Conservation (phyloP, 345 rosid species). For the Odontarrhena argentea region DNA sequence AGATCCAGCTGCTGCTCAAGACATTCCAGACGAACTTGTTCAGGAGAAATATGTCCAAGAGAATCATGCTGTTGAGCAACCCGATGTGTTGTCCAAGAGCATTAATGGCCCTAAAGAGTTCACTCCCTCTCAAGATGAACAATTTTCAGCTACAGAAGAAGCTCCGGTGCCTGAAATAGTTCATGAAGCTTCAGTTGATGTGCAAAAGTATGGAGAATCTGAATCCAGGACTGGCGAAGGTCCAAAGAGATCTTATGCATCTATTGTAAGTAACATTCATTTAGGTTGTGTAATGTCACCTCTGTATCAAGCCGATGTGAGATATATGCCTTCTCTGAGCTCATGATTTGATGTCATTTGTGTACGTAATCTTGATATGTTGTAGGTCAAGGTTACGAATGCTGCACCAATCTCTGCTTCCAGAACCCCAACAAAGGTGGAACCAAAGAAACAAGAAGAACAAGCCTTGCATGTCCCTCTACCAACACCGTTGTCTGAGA, state of each 20-base stretch:
- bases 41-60: conserved; percentile 43
- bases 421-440: conserved; percentile 52
- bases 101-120: conserved; percentile 39
- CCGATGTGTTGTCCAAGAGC: conserved; percentile 45
- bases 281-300: conserved; percentile 7
- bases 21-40: conserved; percentile 31
- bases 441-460: conserved; percentile 64
- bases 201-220: conserved; percentile 49
- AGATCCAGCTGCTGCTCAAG: conserved; percentile 38
- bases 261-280: conserved; percentile 63
- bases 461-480: conserved; percentile 47
- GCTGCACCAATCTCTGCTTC: conserved; percentile 48
- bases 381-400: conserved; percentile 72
- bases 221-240: conserved; percentile 57
- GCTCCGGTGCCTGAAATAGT: conserved; percentile 55
- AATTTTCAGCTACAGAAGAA: conserved; percentile 45
- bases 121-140: conserved; percentile 50
- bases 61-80: conserved; percentile 48
- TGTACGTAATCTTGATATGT: conserved; percentile 26
- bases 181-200: conserved; percentile 58
- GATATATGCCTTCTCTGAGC: background rate
- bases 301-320: conserved; percentile 17
- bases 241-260: conserved; percentile 94
- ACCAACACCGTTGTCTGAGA: conserved; percentile 49
- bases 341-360: conserved; percentile 4